These are phyloP conservation scores for Auriscalpium orientale DNA, from an alignment of 768 basidiomycete genomes.

Conservation along the genomic window DNA sequence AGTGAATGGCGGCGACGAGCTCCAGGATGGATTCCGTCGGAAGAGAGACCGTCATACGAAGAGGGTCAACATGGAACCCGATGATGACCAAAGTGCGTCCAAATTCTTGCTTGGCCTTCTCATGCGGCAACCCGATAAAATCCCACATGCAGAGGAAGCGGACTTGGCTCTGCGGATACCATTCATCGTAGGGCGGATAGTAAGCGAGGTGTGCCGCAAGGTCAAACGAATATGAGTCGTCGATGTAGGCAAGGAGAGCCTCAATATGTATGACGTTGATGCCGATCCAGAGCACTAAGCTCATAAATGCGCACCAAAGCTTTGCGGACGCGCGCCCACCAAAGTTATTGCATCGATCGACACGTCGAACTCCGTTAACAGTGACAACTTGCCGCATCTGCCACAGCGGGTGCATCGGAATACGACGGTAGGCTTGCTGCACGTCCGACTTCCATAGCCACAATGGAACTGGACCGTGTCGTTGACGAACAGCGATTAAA, in stretches of 20 bases:
- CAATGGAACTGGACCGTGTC: background rate
- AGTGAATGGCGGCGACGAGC: background rate
- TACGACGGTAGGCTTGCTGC: conserved; percentile 17
- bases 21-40: conserved; percentile 11
- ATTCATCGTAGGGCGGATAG: conserved; percentile 25
- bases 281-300: conserved; percentile 33
- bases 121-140: conserved; percentile 31
- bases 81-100: conserved; percentile 21
- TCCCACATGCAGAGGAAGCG: conserved; percentile 33
- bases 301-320: conserved; percentile 12
- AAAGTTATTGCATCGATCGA: conserved; percentile 29
- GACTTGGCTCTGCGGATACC: conserved; percentile 26
- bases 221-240: conserved; percentile 26
- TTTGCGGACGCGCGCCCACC: conserved; percentile 7
- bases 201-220: conserved; percentile 10
- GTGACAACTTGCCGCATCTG: conserved; percentile 28
- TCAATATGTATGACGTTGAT: conserved; percentile 11
- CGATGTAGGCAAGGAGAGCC: conserved; percentile 24
- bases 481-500: background rate
- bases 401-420: conserved; percentile 22
- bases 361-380: conserved; percentile 20
- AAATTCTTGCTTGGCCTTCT: conserved; percentile 31
- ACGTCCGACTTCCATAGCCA: conserved; percentile 19
- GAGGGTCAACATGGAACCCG: conserved; percentile 27
- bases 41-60: conserved; percentile 28